These are phyloP conservation scores for Periglandula ipomoeae DNA, from an alignment of 2,329 filamentous ascomycete species.

Conservation along the genomic window DNA sequence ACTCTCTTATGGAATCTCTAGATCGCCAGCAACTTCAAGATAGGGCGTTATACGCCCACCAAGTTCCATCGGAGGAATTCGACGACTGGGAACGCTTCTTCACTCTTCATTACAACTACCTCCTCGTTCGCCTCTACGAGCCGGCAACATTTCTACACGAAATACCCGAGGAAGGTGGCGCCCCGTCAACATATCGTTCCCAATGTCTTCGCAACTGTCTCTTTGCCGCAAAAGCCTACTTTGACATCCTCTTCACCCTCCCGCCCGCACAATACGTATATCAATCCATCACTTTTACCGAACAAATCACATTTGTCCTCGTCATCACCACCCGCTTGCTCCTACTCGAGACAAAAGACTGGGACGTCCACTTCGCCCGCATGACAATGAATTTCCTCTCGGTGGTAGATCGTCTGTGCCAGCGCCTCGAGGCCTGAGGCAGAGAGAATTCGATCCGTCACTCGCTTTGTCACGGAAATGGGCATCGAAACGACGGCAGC, in stretches of 20 bases:
- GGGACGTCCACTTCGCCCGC: conserved; percentile 14
- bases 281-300: conserved; percentile 14
- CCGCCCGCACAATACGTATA: conserved; percentile 15
- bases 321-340: conserved; percentile 15
- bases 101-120: conserved; percentile 24
- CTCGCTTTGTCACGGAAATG: conserved; percentile 13
- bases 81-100: conserved; percentile 16
- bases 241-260: conserved; percentile 20
- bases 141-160: conserved; percentile 25
- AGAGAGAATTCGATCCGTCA: conserved; percentile 1
- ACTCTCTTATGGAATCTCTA: conserved; percentile 22
- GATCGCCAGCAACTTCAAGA: conserved; percentile 13
- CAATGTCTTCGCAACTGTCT: conserved; percentile 28
- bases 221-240: conserved; percentile 23
- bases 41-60: conserved; percentile 5
- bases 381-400: conserved; percentile 11
- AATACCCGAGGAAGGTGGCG: conserved; percentile 16
- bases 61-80: conserved; percentile 7
- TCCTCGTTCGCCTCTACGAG: conserved; percentile 29
- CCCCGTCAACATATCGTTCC: conserved; percentile 18
- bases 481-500: conserved; percentile 12
- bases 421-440: conserved; percentile 9
- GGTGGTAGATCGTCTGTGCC: conserved; percentile 11
- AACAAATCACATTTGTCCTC: conserved; percentile 11
- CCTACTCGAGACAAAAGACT: conserved; percentile 16